Conservation (phyloP, 371 early-diverging fungal genomes). For the Basidiobolus heterosporus region DNA sequence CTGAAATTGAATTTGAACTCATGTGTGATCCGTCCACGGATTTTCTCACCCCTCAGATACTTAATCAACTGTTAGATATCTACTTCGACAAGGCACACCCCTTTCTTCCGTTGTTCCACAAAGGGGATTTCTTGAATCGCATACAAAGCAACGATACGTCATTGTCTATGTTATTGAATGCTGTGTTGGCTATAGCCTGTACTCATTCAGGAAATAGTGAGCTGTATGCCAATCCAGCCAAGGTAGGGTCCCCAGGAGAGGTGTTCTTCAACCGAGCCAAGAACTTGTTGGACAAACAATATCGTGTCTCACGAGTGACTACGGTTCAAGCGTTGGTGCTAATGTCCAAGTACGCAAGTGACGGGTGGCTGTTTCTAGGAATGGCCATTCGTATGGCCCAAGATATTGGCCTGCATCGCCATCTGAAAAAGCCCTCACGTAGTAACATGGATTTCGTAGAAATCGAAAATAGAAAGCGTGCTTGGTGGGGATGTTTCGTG, state of each 20-base stretch:
- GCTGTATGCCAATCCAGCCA: neutral
- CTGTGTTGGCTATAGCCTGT: constrained; percentile 55
- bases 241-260: neutral
- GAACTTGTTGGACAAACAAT: neutral
- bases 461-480: constrained; percentile 34
- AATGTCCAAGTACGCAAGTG: constrained; percentile 5
- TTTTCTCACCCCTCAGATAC: too few species aligned
- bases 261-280: constrained; percentile 1
- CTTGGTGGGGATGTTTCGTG: constrained; percentile 41
- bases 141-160: constrained; percentile 16
- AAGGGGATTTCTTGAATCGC: constrained; percentile 34
- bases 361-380: constrained; percentile 14
- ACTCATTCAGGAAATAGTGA: neutral
- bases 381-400: constrained; percentile 46
- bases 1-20: too few species aligned
- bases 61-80: constrained; percentile 4
- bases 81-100: constrained; percentile 56
- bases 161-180: constrained; percentile 43
- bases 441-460: constrained; percentile 22
- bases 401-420: constrained; percentile 46
- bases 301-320: neutral
- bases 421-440: constrained; percentile 29
- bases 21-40: too few species aligned
- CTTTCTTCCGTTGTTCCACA: constrained; percentile 43
- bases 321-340: constrained; percentile 16